phyloP scores from a whole-genome alignment of 2,329 filamentous ascomycete genomes.

The Incumbomyces lentus region DNA sequence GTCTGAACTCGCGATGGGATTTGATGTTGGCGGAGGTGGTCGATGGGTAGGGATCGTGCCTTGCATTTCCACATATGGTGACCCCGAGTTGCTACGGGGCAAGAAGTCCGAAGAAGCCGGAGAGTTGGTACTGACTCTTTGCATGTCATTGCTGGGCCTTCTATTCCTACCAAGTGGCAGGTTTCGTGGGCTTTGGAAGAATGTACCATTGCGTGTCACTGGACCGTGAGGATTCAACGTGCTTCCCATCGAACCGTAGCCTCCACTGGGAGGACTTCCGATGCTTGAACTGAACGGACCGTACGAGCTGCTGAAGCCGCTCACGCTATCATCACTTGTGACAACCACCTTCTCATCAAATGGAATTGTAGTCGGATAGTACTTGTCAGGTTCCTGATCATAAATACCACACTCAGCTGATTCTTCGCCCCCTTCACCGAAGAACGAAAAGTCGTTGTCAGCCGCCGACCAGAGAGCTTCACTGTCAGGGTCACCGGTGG shows the following conservation, averaged over 20 bases:
- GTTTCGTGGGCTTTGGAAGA: conserved; percentile 14
- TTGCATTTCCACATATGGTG: conserved; percentile 9
- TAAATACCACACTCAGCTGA: conserved; percentile 41
- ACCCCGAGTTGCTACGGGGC: conserved; percentile 6
- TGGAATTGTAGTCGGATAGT: conserved; percentile 32
- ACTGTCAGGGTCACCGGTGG: conserved; percentile 49
- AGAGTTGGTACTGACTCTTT: conserved; percentile 1
- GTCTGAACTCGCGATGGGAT: conserved; percentile 8
- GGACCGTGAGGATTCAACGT: conserved; percentile 6
- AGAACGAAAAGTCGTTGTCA: conserved; percentile 51
- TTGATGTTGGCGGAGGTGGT: conserved; percentile 8
- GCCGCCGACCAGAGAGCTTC: conserved; percentile 52
- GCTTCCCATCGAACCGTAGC: conserved; percentile 9
- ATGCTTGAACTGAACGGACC: conserved; percentile 9
- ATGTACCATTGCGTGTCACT: conserved; percentile 3
- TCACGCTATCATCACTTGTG: conserved; percentile 23
- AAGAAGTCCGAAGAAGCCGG: neutral
- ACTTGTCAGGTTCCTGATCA: conserved; percentile 33
- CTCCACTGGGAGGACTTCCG: conserved; percentile 5
- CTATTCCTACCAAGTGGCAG: conserved; percentile 19
- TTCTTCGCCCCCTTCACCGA: conserved; percentile 38
- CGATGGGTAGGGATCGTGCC: conserved; percentile 6
- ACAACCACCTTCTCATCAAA: conserved; percentile 37
- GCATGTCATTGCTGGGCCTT: conserved; percentile 15
- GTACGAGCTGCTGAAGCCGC: conserved; percentile 11